Conservation (phyloP, 225 moss, liverwort and hornwort genomes). For the Physcomitrium patens region DNA sequence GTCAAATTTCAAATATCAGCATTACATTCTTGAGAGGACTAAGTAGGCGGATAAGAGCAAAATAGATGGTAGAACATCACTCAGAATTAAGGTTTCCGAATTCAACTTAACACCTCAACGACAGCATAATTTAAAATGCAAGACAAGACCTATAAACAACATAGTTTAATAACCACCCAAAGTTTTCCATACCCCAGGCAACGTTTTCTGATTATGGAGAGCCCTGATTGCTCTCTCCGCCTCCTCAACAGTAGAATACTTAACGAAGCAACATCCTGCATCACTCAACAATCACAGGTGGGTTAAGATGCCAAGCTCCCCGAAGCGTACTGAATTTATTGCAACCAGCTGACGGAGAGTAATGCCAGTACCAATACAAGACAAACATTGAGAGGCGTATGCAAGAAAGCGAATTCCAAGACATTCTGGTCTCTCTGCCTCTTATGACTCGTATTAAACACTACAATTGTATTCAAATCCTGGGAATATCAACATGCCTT, state of each 20-base stretch:
- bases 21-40: too few species aligned
- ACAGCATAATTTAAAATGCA: constrained; percentile 15
- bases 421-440: constrained; percentile 28
- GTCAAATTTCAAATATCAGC: too few species aligned
- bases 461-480: constrained; percentile 1
- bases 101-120: constrained; percentile 12
- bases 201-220: constrained; percentile 88
- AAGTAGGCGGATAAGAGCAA: too few species aligned
- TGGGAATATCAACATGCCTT: constrained; percentile 24
- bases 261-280: constrained; percentile 99
- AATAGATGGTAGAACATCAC: neutral
- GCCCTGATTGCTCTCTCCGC: constrained; percentile 97
- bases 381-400: neutral
- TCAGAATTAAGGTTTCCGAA: neutral
- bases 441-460: constrained; percentile 17
- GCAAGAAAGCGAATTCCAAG: constrained; percentile 2
- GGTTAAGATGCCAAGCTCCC: constrained; percentile 38
- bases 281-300: constrained; percentile 43
- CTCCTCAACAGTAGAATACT: constrained; percentile 90
- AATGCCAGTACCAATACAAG: constrained; percentile 20
- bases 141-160: constrained; percentile 25
- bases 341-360: constrained; percentile 22
- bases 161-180: too few species aligned
- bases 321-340: constrained; percentile 24
- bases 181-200: constrained; percentile 78